Evolutionary conservation across 164 flowering plant species (phyloP), one percentile per base, ranked within the genome.

Genomic region (Vitis vinifera): DNA sequence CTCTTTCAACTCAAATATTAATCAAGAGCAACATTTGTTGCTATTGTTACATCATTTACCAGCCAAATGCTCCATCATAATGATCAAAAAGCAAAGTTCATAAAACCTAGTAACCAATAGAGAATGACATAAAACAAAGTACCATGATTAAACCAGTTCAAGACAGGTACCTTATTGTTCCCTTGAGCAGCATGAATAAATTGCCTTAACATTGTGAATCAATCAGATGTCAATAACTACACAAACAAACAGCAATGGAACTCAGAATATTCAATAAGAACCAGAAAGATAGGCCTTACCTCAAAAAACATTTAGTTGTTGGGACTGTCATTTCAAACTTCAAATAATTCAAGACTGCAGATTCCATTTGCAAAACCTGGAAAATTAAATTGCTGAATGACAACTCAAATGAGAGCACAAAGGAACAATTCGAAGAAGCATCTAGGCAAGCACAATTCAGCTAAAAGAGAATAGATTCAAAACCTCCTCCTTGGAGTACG

Each of bases 291-390:
- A 31, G 29, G 1, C 27, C 16, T 66, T 77, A 91, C 97, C 95
- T 88, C 72, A 90, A 71, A 72, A 92, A 92, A 68, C 90, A 86
- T 79, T 87, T 91, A n/a, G 76, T 73, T 10, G 98, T 92, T 55
- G 98, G 91, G 9, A 89, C 88, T 47, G 94, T 85, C 87, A 92
- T 82, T 77, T 91, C 91, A 78, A 89, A 92, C 77, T 92, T 86
- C 79, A 90, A 73, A 70, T 76, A 81, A 69, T 85, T 87, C 76
- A 92, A 75, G 19, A 92, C 92, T 50, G 77, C 68, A 50, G 91
- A 77, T 70, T 92, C 98, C 98, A 92, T 92, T 78, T 86, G 79
- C 77, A 92, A 73, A 51, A 92, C 90, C 93, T 91, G 81, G 50
- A 66, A 8, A 59, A 55, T n/a, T n/a, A 58, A 29, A 63, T 31